Percentiles rank a stretch among this genome's conserved stretches.
Evolutionary conservation across 495 filamentous ascomycete species (phyloP).

Genomic region (Penicillium daleae): DNA sequence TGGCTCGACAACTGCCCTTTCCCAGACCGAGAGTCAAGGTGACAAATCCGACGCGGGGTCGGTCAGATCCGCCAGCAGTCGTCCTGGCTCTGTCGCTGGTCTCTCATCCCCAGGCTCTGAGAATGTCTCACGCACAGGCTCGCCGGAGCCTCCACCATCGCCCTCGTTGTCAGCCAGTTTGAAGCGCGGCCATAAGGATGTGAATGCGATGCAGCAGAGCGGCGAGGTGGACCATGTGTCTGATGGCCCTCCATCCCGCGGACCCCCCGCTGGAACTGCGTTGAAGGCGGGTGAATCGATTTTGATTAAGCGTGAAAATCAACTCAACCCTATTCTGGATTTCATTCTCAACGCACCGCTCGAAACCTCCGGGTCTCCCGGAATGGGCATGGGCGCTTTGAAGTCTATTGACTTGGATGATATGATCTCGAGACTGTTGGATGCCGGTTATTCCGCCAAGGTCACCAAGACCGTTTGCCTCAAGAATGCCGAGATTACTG

Average conservation of each 20-base stretch:
- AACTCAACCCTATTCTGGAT: constrained; percentile 63
- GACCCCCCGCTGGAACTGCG: constrained; percentile 49
- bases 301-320: constrained; percentile 77
- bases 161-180: constrained; percentile 81
- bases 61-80: constrained; percentile 67
- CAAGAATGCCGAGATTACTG: constrained; percentile 95
- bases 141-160: constrained; percentile 81
- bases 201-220: constrained; percentile 77
- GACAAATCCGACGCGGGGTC: constrained; percentile 79
- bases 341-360: constrained; percentile 48
- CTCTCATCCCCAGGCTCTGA: constrained; percentile 43
- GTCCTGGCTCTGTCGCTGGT: constrained; percentile 44
- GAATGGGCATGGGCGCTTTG: constrained; percentile 66
- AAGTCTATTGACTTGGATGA: constrained; percentile 94
- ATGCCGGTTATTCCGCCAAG: constrained; percentile 94
- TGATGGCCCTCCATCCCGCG: constrained; percentile 81
- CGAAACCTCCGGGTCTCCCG: constrained; percentile 46
- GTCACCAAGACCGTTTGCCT: constrained; percentile 96
- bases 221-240: constrained; percentile 96
- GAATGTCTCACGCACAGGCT: constrained; percentile 46
- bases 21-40: constrained; percentile 56
- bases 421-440: constrained; percentile 92
- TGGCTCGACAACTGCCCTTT: constrained; percentile 66
- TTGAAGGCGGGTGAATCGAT: constrained; percentile 60
- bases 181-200: constrained; percentile 74